A percentile compares a stretch with the other conserved stretches of the same genome.
Conservation (phyloP, 139 green algal genomes). For the Pseudopediastrum boryanum region DNA sequence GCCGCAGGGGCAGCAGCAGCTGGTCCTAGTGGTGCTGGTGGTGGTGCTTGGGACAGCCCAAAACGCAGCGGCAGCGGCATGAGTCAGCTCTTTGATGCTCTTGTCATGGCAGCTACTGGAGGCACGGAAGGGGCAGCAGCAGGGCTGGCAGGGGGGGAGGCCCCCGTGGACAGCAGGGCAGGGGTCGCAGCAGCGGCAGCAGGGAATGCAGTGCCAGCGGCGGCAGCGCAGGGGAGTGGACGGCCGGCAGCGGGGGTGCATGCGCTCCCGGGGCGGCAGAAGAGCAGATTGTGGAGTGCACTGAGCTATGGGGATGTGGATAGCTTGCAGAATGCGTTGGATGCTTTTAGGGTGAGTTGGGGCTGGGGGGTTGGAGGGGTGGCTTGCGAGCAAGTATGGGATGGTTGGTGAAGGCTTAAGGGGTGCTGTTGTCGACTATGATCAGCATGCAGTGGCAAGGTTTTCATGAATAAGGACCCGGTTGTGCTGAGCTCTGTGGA, state of each 20-base stretch:
- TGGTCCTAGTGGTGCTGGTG: not conserved
- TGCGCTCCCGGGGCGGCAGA: slow-evolving; percentile 45
- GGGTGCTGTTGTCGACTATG: too few relatives aligned
- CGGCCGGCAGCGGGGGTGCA: slow-evolving; percentile 14
- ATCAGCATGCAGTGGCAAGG: too few relatives aligned
- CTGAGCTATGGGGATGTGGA: slow-evolving; percentile 60
- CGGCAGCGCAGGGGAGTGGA: slow-evolving; percentile 7
- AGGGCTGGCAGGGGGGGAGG: slow-evolving; percentile 45
- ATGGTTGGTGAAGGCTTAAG: not conserved
- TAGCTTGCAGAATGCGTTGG: slow-evolving; percentile 73
- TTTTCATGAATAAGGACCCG: too few relatives aligned
- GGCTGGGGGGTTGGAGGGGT: slow-evolving; percentile 25
- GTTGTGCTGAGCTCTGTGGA: slow-evolving; percentile 54
- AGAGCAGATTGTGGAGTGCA: slow-evolving; percentile 59
- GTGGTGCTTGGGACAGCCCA: slow-evolving; percentile 27
- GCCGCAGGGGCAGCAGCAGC: slow-evolving; percentile 11
- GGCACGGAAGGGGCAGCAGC: slow-evolving; percentile 33
- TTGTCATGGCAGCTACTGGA: slow-evolving; percentile 82
- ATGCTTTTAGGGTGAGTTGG: slow-evolving; percentile 60
- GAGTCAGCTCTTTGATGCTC: slow-evolving; percentile 79
- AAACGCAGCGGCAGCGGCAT: slow-evolving; percentile 48
- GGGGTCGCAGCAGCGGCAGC: not conserved
- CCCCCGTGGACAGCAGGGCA: slow-evolving; percentile 53
- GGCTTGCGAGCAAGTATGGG: not conserved
- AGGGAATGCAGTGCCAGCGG: slow-evolving; percentile 10